phyloP scores from a whole-genome alignment of 495 filamentous ascomycete species.

The Sporormia fimetaria region DNA sequence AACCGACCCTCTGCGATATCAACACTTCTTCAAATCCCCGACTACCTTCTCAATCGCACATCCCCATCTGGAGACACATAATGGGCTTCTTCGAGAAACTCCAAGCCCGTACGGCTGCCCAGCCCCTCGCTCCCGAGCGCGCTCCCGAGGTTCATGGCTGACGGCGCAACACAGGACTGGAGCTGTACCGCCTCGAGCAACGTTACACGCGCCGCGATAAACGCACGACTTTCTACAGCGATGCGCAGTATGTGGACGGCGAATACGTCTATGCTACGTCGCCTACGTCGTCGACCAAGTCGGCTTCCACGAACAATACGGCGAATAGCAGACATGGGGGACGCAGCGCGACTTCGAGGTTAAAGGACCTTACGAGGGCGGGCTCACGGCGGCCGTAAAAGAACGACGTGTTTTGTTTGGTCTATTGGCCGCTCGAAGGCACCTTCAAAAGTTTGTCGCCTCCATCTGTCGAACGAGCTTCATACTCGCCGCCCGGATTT shows the following conservation, averaged over 20 bases:
- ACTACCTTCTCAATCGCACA: too few relatives aligned
- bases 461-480: too few relatives aligned
- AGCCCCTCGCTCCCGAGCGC: not conserved
- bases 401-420: too few relatives aligned
- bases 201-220: conserved; percentile 79
- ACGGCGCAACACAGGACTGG: conserved; percentile 48
- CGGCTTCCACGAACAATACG: conserved; percentile 16
- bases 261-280: conserved; percentile 62
- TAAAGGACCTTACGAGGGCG: conserved; percentile 18
- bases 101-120: conserved; percentile 24
- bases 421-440: too few relatives aligned
- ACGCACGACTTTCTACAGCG: conserved; percentile 73
- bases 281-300: conserved; percentile 22
- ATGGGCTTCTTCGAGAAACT: conserved; percentile 27
- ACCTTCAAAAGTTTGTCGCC: too few relatives aligned
- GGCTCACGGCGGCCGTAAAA: conserved; percentile 4
- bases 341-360: conserved; percentile 12
- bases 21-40: too few relatives aligned
- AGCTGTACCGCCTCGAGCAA: conserved; percentile 87
- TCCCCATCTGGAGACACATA: conserved; percentile 1
- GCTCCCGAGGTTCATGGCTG: not conserved
- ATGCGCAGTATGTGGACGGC: conserved; percentile 81
- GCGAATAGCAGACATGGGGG: conserved; percentile 16
- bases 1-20: too few relatives aligned
- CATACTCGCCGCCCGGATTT: too few relatives aligned